Conservation (phyloP, 2,329 filamentous ascomycete genomes). For the Corinectria fuckeliana region DNA sequence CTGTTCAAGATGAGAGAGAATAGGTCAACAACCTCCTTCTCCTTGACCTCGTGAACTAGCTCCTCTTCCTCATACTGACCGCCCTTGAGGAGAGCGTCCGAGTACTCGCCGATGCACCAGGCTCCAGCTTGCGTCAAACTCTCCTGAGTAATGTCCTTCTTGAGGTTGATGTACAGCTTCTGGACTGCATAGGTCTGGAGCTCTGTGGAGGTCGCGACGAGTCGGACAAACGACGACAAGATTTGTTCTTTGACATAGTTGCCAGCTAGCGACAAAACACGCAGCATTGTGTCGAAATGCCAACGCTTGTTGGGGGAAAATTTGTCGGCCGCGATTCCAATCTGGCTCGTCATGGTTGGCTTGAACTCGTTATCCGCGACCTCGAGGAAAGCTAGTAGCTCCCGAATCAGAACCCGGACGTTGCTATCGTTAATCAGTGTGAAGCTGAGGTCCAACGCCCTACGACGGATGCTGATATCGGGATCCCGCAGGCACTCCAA, state of each 20-base stretch:
- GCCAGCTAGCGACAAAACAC: conserved; percentile 90
- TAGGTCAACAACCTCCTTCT: conserved; percentile 91
- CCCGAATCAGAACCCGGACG: conserved; percentile 89
- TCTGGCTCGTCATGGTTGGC: conserved; percentile 96
- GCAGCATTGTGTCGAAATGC: conserved; percentile 97
- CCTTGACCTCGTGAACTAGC: conserved; percentile 78
- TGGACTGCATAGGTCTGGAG: conserved; percentile 96
- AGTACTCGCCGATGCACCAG: conserved; percentile 98
- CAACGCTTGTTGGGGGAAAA: conserved; percentile 97
- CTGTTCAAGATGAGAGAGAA: conserved; percentile 92
- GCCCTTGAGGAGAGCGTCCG: conserved; percentile 85
- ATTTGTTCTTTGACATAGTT: conserved; percentile 99
- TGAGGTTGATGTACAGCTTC: conserved; percentile 88
- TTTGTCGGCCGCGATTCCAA: conserved; percentile 94
- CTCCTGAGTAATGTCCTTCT: conserved; percentile 97
- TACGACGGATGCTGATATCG: conserved; percentile 94
- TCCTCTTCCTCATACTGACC: conserved; percentile 96
- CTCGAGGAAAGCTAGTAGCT: conserved; percentile 93
- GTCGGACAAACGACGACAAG: conserved; percentile 91
- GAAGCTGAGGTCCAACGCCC: conserved; percentile 97
- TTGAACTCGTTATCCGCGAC: conserved; percentile 99
- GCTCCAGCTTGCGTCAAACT: conserved; percentile 90
- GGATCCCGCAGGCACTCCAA: conserved; percentile 94
- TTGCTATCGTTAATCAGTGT: conserved; percentile 98
- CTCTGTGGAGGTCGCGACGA: conserved; percentile 93